Evolutionary conservation across 805 yeast genomes (phyloP).

Genomic region (Candida saitoana): DNA sequence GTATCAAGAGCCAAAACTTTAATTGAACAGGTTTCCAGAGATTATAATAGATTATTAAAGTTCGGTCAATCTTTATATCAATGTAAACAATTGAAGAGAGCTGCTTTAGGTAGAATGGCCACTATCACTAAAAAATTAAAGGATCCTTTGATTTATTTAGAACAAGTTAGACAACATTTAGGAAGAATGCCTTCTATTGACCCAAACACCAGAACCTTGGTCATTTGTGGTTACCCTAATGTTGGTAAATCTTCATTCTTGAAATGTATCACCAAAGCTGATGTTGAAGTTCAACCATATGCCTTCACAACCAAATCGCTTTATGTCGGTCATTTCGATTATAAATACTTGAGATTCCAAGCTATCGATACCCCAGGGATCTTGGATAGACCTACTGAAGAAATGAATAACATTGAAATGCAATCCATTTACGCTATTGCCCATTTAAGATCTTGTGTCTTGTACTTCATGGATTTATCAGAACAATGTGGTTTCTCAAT

Average conservation of each 20-base stretch:
- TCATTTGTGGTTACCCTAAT: conserved; percentile 98
- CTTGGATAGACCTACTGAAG: conserved; percentile 97
- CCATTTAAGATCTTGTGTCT: conserved; percentile 91
- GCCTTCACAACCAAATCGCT: conserved; percentile 98
- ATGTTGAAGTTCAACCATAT: conserved; percentile 98
- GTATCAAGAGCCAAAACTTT: conserved; percentile 89
- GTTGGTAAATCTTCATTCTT: conserved; percentile 98
- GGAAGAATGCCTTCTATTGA: conserved; percentile 98
- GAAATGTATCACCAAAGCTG: conserved; percentile 91
- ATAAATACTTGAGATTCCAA: conserved; percentile 95
- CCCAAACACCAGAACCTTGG: conserved; percentile 95
- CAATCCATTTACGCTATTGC: conserved; percentile 98
- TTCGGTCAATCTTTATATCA: conserved; percentile 97
- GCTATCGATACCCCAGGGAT: conserved; percentile 99
- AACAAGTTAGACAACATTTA: conserved; percentile 98
- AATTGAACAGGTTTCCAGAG: conserved; percentile 94
- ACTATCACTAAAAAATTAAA: conserved; percentile 92
- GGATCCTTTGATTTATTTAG: conserved; percentile 89
- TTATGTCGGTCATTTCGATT: conserved; percentile 98
- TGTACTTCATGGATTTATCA: conserved; percentile 96
- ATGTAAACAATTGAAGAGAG: conserved; percentile 97
- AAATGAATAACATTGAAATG: conserved; percentile 99
- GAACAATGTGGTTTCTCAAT: conserved; percentile 99
- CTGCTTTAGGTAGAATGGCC: conserved; percentile 99
- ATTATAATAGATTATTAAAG: conserved; percentile 87